Base-by-base conservation (phyloP, 2,329 filamentous ascomycete species). In the Phoma sp. region DNA sequence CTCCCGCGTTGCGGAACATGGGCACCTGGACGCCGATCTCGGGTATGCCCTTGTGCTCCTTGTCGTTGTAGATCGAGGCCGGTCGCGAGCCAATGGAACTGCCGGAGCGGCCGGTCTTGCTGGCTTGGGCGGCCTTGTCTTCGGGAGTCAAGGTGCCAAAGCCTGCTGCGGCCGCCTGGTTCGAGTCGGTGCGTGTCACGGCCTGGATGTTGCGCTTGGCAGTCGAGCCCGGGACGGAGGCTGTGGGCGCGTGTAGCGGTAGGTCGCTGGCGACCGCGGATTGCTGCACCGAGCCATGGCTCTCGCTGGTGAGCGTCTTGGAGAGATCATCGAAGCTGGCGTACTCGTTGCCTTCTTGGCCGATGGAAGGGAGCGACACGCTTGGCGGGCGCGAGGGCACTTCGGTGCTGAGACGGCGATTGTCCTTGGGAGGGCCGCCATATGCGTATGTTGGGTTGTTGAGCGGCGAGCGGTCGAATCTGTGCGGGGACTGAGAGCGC, bases 11-110 rank as follows among this genome's bases (percentile, higher is more conserved):
- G 48, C 88, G 90, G 72, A 95, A 89, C 91, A 99, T 95, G 44
- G 95, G 95, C 35, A 99, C 94, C 70, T 93, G 89, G 69, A 91
- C 86, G 43, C 94, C 94, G 64, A 97, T 95, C 72, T 96, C 91
- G 2, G 93, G 93, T 66, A 97, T 96, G 21, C 93, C 94, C 51
- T 92, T 88, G 61, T 95, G 90, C 40, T 94, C 90, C 12, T 72
- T 89, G 36, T 76, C 75, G 43, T 76, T 76, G 60, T 88, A 80
- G 25, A 83, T 72, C 12, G 85, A 87, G 39, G 76, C 76, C 7
- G 84, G 84, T 50, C 84, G 83, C 40, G 81, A 70, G 35, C 71
- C 68, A 43, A 64, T 50, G 12, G 74, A 75, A 29, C 73, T 75
- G 15, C 64, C 66, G n/a, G 73, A 74, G 43, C 62, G 67, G 22